Base-by-base conservation (phyloP, 495 filamentous ascomycete species). In the Penicillium paxilli region DNA sequence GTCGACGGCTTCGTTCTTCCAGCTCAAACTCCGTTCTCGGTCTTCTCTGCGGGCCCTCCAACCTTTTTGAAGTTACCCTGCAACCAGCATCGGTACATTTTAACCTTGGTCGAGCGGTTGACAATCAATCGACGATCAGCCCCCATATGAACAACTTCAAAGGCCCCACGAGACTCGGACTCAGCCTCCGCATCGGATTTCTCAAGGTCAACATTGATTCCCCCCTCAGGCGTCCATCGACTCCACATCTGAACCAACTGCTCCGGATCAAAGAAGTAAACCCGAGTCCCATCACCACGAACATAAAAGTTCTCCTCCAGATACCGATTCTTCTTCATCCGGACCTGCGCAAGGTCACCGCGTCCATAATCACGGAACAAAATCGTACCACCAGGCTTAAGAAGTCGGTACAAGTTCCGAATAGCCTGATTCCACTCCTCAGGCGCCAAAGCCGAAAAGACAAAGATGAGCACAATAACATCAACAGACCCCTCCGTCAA, bases 41-140 rank as follows among this genome's bases (percentile, higher is more conserved):
- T 19, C 14, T n/a, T 14, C 7, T 46, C 47, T 3, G 54, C 50
- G 45, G 61, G 9, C 7, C 50, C 58, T 32, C 48, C 60, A 23
- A 83, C 81, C 72, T 97, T 98, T 53, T 70, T 77, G 68, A 98
- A 96, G 11, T 86, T 84, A 19, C 89, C 95, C 68, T 98, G 94
- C 68, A 98, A 86, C 94, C 94, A 82, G 76, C 92, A 96, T 38
- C 94, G 86, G 73, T 97, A 97, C 94, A 98, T 98, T 74, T 98
- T 98, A 8, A 97, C 71, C 70, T 91, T 86, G 58, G 83, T 84
- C 51, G 89, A 87, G 38, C 94, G 86, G 67, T 98, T 98, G 50
- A 98, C 92, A 42, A 98, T 77, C 75, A 98, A 76, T 53, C 95
- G 82, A 55, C 89, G 82, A 63, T 98, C 94, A 47, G 89, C 80